Evolutionary conservation across 768 basidiomycete species (phyloP), one percentile per base, ranked within the genome.

Genomic region (Lentinula boryana): DNA sequence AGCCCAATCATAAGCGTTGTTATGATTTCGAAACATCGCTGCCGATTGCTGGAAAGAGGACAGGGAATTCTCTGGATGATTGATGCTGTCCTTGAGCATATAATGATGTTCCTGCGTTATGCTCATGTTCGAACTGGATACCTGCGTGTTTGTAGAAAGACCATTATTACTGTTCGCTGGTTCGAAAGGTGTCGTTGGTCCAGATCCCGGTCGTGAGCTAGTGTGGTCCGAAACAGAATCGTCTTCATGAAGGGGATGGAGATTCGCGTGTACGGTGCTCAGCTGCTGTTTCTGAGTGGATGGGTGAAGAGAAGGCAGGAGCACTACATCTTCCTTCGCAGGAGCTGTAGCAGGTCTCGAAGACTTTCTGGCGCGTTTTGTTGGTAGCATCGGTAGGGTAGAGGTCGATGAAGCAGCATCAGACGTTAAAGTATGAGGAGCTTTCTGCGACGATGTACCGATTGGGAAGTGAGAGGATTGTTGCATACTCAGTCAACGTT

Each of bases 1-100:
- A 16, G 80, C 77, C 92, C 92, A 94, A 68, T 91, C 88, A 63
- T 77, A 76, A 51, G 77, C 75, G 18, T 68, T 44, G 2, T 31
- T 32, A n/a, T 31, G 18, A 18, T 49, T 13, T 50, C 32, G 18
- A 38, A 33, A 21, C 32, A 21, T 40, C 2, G 35, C 33, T 7
- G 13, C 35, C 18, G 36, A 21, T 54, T 54, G 53, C 21, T 40
- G 33, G 18, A 18, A 4, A 48, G 46, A 48, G 5, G 46, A 9
- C 46, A 48, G 10, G 18, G 21, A 12, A 5, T 23, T 18, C 46
- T 48, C 46, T 23, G 46, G 18, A 12, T 48, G 46, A 48, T 21
- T 48, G 46, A 1, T 48, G 10, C 21, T 48, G 10, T 18, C 21
- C 46, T 12, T 48, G 21, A 48, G 18, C 46, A 23, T 48, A 12